Evolutionary conservation across 768 basidiomycete genomes (phyloP).

Genomic region (Lactarius deliciosus): DNA sequence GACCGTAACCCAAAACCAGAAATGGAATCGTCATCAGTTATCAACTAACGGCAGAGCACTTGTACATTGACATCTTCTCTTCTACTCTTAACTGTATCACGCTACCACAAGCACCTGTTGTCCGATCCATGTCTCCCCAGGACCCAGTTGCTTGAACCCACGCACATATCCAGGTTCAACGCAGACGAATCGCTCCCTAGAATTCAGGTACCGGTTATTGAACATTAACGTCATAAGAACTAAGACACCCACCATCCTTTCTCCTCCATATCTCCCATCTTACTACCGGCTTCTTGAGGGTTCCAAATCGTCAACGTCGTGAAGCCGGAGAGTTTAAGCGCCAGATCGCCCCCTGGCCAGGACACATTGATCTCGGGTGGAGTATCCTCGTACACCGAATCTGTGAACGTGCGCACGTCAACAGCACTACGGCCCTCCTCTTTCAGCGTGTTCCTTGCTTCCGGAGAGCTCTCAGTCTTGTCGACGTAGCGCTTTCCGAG

Average conservation of each 20-base stretch:
- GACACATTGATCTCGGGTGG: conserved; percentile 53
- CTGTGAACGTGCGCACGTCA: conserved; percentile 65
- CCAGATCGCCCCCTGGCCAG: conserved; percentile 59
- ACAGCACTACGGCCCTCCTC: conserved; percentile 61
- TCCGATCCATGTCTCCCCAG: conserved; percentile 74
- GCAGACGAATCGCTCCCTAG: conserved; percentile 82
- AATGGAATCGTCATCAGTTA: not conserved
- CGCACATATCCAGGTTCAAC: conserved; percentile 87
- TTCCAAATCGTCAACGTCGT: conserved; percentile 96
- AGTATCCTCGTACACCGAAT: conserved; percentile 74
- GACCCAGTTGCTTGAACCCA: conserved; percentile 61
- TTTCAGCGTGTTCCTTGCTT: conserved; percentile 50
- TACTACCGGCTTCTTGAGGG: conserved; percentile 68
- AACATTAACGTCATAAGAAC: not conserved
- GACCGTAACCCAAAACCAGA: not conserved
- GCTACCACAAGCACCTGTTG: conserved; percentile 63
- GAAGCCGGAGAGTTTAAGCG: conserved; percentile 52
- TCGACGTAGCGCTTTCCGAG: conserved; percentile 70
- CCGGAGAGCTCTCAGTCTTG: conserved; percentile 66
- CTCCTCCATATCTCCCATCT: conserved; percentile 87
- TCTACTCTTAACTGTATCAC: conserved; percentile 7
- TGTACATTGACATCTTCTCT: not conserved
- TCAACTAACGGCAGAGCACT: too few species aligned
- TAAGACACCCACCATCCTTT: conserved; percentile 68
- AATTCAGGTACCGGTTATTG: not conserved